Conservation (phyloP, 176 grass and related monocot genomes). For the Oryza glaberrima region DNA sequence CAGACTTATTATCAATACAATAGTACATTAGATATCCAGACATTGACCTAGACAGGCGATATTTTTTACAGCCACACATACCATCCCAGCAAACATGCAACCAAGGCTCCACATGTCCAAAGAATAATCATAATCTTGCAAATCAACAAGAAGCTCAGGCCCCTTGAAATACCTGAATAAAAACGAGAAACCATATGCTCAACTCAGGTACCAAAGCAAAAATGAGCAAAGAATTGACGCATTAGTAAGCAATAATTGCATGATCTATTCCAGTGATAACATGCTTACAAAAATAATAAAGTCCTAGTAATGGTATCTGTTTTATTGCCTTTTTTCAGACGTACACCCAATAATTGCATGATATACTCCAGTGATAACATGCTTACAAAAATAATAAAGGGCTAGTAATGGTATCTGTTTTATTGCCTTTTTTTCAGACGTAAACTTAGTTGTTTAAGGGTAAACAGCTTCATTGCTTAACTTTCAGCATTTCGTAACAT, state of each 20-base stretch:
- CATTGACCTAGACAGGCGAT: background rate
- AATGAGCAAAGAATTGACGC: slow-evolving; percentile 14
- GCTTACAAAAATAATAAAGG: background rate
- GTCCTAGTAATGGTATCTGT: background rate
- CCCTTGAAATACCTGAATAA: slow-evolving; percentile 85
- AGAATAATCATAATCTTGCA: slow-evolving; percentile 96
- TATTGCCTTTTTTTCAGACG: background rate
- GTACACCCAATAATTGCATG: background rate
- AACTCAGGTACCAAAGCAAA: slow-evolving; percentile 26
- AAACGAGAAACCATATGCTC: slow-evolving; percentile 12
- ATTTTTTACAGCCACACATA: slow-evolving; percentile 45
- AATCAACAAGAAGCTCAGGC: slow-evolving; percentile 92
- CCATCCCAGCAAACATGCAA: slow-evolving; percentile 99
- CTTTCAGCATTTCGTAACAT: slow-evolving; percentile 10
- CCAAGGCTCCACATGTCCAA: slow-evolving; percentile 97
- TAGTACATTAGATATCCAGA: slow-evolving; percentile 15
- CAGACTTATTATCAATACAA: slow-evolving; percentile 11
- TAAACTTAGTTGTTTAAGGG: slow-evolving; percentile 2
- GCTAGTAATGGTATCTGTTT: background rate
- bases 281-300: slow-evolving; percentile 4
- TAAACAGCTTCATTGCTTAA: background rate
- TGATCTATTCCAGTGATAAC: background rate
- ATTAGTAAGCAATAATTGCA: slow-evolving; percentile 19
- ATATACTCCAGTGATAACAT: background rate
- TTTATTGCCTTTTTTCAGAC: background rate